Evolutionary conservation across 2,329 filamentous ascomycete species (phyloP), one percentile per base, ranked within the genome.

Genomic region (Botrytis fabae): DNA sequence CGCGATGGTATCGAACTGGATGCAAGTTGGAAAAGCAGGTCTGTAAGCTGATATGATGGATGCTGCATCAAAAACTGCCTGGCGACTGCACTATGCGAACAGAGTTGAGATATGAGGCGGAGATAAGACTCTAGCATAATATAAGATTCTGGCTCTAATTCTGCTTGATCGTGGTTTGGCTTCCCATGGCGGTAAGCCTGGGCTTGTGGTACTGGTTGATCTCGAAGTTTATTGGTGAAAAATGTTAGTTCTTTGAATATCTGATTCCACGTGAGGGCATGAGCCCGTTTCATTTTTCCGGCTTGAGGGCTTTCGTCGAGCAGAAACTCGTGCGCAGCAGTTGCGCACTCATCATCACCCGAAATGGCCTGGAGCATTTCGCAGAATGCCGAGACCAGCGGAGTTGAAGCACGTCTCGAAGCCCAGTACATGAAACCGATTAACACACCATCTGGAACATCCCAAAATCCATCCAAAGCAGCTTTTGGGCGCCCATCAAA

Each of bases 121-220:
- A 99, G 86, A 81, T 98, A 98, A 78, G 94, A 95, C 80, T 98
- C 94, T 42, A 99, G 86, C 93, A 99, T 98, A 83, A 97, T 93
- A n/a, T 92, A 91, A 59, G 93, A 97, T 81, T 99, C 97, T 6
- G 94, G 93, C 80, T 98, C 95, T 42, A 87, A 86, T 80, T 97
- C 94, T 74, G 93, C 90, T 74, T 92, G 87, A 62, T 92, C 90
- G 28, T 85, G 85, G 61, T 88, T 85, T 63, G 88, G 84, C 80
- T 93, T 91, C 64, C 87, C 86, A 71, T 86, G 81, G 74, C 90
- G 86, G 78, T 88, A 87, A 25, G 86, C 81, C 22, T 87, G 82
- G 28, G 83, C 81, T 75, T 89, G 90, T 69, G 86, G 82, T 73
- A 87, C 82, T 72, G 92, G 88, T 78, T 91, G 92, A 75, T 97